Conservation (phyloP, 148 eudicot genomes). For the Nepenthes mirabilis region DNA sequence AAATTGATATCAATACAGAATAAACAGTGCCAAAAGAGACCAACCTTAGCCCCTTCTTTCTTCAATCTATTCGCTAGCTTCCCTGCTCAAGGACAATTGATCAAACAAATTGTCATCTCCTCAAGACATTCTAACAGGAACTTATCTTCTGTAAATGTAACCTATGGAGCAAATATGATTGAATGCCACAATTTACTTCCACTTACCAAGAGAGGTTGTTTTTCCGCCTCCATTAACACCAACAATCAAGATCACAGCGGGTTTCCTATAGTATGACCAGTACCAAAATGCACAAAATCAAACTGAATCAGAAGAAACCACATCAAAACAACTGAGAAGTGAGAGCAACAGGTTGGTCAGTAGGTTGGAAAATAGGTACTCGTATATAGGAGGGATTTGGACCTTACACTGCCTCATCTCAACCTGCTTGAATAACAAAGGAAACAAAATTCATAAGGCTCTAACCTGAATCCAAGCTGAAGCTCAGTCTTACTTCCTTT, state of each 20-base stretch:
- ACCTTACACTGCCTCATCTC: background rate
- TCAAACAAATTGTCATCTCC: background rate
- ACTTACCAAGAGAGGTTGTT: constrained; percentile 94
- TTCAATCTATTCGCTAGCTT: constrained; percentile 89
- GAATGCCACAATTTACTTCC: background rate
- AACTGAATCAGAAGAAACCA: constrained; percentile 1
- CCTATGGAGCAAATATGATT: background rate
- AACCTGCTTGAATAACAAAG: background rate
- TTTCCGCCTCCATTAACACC: constrained; percentile 99
- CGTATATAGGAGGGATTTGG: too few relatives aligned
- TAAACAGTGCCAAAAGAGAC: background rate
- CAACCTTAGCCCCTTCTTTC: constrained; percentile 83
- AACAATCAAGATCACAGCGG: constrained; percentile 90
- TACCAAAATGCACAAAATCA: constrained; percentile 6
- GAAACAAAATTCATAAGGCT: constrained; percentile 1
- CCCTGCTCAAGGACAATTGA: constrained; percentile 36
- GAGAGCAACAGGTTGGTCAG: too few relatives aligned
- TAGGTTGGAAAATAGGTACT: too few relatives aligned
- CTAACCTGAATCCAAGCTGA: constrained; percentile 44
- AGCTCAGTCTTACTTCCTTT: constrained; percentile 79
- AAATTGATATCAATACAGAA: background rate
- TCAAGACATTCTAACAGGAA: background rate
- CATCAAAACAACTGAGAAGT: background rate
- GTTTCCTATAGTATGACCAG: constrained; percentile 46
- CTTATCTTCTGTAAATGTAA: background rate